These are phyloP conservation scores for Leucosporidium creatinivorum DNA, from an alignment of 768 basidiomycete genomes.

Conservation along the genomic window DNA sequence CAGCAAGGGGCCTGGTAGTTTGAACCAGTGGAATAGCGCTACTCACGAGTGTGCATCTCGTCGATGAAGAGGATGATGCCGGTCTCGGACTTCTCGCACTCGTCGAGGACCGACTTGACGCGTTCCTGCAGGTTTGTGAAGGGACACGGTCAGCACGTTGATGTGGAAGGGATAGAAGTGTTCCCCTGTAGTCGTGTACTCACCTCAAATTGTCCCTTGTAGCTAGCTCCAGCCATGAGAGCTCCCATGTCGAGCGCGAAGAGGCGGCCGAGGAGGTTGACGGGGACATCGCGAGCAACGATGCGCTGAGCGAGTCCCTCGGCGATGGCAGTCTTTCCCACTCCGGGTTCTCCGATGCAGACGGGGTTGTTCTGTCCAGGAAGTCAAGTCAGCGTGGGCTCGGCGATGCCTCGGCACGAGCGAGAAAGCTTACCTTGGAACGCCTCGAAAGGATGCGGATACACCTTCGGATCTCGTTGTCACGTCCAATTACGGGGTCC, in stretches of 20 bases:
- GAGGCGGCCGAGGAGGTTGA: slow-evolving; percentile 61
- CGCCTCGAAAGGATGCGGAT: slow-evolving; percentile 43
- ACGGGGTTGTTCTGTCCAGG: slow-evolving; percentile 69
- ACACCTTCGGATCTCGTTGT: slow-evolving; percentile 34
- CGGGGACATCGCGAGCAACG: slow-evolving; percentile 84
- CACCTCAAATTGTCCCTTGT: slow-evolving; percentile 69
- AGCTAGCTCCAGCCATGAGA: slow-evolving; percentile 47
- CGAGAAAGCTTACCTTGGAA: slow-evolving; percentile 53
- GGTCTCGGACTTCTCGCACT: slow-evolving; percentile 80
- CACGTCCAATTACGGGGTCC: slow-evolving; percentile 46
- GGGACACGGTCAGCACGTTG: too few relatives aligned
- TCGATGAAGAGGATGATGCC: slow-evolving; percentile 91
- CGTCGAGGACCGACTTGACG: slow-evolving; percentile 81
- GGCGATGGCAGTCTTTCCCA: slow-evolving; percentile 90
- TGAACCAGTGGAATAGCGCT: neutral
- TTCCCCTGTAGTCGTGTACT: too few relatives aligned
- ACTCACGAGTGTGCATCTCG: slow-evolving; percentile 46
- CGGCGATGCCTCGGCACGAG: too few relatives aligned
- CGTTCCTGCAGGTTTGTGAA: slow-evolving; percentile 50
- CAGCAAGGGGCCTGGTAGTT: neutral
- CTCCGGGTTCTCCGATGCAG: slow-evolving; percentile 85
- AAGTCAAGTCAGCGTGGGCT: neutral
- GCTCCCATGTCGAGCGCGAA: slow-evolving; percentile 90
- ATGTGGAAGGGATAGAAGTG: too few relatives aligned
- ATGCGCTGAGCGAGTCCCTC: slow-evolving; percentile 95